Evolutionary conservation across 1,284 basidiomycete species (phyloP).

Genomic region (Marasmius fiardii): DNA sequence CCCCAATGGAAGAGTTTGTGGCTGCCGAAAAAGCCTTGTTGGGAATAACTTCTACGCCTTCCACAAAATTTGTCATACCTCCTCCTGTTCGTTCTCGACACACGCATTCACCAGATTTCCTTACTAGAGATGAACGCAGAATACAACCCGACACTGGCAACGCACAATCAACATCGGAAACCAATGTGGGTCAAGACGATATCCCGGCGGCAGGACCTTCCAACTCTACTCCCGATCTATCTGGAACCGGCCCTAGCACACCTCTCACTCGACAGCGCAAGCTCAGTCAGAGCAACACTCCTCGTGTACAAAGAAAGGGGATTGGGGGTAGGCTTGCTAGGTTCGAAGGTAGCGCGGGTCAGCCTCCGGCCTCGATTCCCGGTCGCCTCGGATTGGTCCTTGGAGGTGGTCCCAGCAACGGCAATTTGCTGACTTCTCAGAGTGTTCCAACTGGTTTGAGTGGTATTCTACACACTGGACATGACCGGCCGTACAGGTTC

Average conservation of each 20-base stretch:
- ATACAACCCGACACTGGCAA: background rate
- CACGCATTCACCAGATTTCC: background rate
- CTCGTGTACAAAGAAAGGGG: slow-evolving; percentile 52
- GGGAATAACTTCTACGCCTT: slow-evolving; percentile 41
- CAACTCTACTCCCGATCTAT: background rate
- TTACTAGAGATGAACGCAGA: background rate
- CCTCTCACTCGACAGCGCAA: slow-evolving; percentile 62
- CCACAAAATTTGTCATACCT: slow-evolving; percentile 12
- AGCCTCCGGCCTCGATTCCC: slow-evolving; percentile 42
- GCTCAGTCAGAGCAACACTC: slow-evolving; percentile 71
- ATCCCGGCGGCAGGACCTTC: background rate
- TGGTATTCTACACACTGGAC: slow-evolving; percentile 51
- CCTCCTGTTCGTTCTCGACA: slow-evolving; percentile 3
- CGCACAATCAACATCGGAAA: background rate
- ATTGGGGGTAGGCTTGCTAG: slow-evolving; percentile 88
- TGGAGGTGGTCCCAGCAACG: slow-evolving; percentile 10
- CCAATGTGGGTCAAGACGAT: background rate
- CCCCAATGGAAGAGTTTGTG: slow-evolving; percentile 79
- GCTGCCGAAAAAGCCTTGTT: slow-evolving; percentile 63
- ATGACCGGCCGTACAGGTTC: slow-evolving; percentile 94
- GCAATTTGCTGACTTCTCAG: slow-evolving; percentile 16
- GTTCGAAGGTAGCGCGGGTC: slow-evolving; percentile 72
- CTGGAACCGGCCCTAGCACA: background rate
- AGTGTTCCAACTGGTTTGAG: slow-evolving; percentile 18
- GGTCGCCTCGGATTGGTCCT: slow-evolving; percentile 33